Percentiles rank a stretch among this genome's conserved stretches.
phyloP scores from a whole-genome alignment of 2,329 filamentous ascomycete species.

The Nannizziopsis barbatae region DNA sequence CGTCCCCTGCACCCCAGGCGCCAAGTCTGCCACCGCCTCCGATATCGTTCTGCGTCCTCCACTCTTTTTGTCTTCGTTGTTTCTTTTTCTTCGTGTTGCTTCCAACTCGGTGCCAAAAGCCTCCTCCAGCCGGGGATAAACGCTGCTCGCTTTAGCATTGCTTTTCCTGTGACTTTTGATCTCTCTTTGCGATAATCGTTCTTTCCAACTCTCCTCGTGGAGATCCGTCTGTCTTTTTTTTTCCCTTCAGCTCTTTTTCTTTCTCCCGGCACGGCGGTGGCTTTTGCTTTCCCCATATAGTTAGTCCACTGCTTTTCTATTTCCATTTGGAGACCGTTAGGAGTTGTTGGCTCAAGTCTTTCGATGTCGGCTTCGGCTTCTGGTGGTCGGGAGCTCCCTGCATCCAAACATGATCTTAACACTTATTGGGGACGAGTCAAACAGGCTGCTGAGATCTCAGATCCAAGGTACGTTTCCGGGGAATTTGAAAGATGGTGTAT shows the following conservation, averaged over 20 bases:
- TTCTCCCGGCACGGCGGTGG: no score
- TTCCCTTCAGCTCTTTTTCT: no score
- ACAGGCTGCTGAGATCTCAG: constrained; percentile 79
- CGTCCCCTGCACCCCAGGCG: background rate
- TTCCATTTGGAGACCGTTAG: background rate
- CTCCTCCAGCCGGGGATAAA: constrained; percentile 6
- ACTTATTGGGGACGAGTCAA: constrained; percentile 93
- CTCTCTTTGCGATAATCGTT: background rate
- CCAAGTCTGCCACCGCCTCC: constrained; percentile 2
- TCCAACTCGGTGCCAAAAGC: background rate
- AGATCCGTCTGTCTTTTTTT: background rate
- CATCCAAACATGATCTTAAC: constrained; percentile 80
- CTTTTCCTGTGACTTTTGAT: background rate
- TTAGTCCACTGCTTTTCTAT: background rate
- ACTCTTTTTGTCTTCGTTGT: background rate
- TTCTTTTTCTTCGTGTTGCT: background rate
- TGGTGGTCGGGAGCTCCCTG: constrained; percentile 67
- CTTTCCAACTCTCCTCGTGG: background rate
- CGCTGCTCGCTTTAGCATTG: background rate
- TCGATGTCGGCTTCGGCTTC: constrained; percentile 52
- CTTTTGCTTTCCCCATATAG: background rate
- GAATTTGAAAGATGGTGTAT: background rate
- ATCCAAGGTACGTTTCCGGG: constrained; percentile 70
- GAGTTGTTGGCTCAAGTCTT: background rate
- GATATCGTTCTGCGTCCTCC: background rate